A percentile compares a stretch with the other conserved stretches of the same genome.
phyloP scores from a whole-genome alignment of 2,329 filamentous ascomycete genomes.

The Pestalotiopsis sp. region DNA sequence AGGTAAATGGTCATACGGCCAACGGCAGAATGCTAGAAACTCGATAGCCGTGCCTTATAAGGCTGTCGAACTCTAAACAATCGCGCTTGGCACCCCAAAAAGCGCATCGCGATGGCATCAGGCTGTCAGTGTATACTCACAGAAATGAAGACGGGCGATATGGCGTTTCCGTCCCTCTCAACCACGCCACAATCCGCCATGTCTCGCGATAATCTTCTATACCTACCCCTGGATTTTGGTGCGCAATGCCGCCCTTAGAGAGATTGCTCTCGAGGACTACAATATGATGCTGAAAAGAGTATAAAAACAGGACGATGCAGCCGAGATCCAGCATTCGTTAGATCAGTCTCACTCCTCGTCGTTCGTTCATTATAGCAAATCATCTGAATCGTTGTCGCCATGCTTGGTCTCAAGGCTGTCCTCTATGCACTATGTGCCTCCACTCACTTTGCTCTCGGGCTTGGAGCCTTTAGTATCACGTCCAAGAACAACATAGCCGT shows the following conservation, averaged over 20 bases:
- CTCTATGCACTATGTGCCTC: not conserved
- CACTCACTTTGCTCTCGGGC: not conserved
- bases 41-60: no score
- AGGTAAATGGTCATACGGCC: not conserved
- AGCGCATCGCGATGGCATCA: not conserved
- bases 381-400: not conserved
- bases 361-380: not conserved
- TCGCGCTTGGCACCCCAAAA: not conserved
- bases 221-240: not conserved
- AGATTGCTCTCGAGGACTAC: not conserved
- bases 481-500: conserved; percentile 43
- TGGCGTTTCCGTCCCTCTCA: not conserved
- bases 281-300: not conserved
- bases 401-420: not conserved
- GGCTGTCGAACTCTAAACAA: not conserved
- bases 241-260: not conserved
- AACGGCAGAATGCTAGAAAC: not conserved
- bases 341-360: not conserved
- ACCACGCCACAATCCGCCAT: not conserved
- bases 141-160: not conserved
- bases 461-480: conserved; percentile 30
- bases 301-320: not conserved
- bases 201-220: not conserved
- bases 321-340: not conserved
- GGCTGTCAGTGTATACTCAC: not conserved